A percentile compares a stretch with the other conserved stretches of the same genome.
These are phyloP conservation scores for Purpureocillium takamizusanense DNA, from an alignment of 2,329 filamentous ascomycete species.

Conservation along the genomic window DNA sequence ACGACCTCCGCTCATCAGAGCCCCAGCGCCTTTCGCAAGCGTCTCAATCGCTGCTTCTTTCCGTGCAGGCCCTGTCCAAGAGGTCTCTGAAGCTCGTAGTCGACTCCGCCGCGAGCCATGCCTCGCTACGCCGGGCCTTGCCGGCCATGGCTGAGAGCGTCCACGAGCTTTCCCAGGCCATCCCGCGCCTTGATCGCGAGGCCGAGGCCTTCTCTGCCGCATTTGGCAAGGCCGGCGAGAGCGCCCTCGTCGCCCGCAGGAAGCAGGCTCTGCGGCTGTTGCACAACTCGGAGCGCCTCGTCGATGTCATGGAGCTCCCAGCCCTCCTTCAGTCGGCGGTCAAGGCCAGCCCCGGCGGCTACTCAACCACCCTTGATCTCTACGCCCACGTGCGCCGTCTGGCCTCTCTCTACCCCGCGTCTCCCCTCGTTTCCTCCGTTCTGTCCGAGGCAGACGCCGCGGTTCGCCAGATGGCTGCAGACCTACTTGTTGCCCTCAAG, in stretches of 20 bases:
- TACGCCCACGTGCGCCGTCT: conserved; percentile 89
- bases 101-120: conserved; percentile 67
- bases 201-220: conserved; percentile 73
- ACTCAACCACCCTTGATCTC: conserved; percentile 82
- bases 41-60: conserved; percentile 71
- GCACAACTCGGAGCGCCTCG: conserved; percentile 79
- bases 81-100: conserved; percentile 82
- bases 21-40: conserved; percentile 71
- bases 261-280: conserved; percentile 74
- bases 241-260: conserved; percentile 61
- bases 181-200: conserved; percentile 71
- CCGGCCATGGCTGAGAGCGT: conserved; percentile 59
- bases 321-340: conserved; percentile 76
- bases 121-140: conserved; percentile 63
- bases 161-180: conserved; percentile 56
- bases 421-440: conserved; percentile 64
- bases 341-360: conserved; percentile 57
- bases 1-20: conserved; percentile 65
- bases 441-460: conserved; percentile 71
- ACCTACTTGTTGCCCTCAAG: conserved; percentile 71
- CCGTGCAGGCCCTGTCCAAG: conserved; percentile 80
- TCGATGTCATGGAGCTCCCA: conserved; percentile 86
- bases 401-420: conserved; percentile 72
- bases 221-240: conserved; percentile 67
- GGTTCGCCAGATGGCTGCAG: conserved; percentile 80